Evolutionary conservation across 1,284 basidiomycete genomes (phyloP).

Genomic region (Sporisorium iseilematis-ciliati): DNA sequence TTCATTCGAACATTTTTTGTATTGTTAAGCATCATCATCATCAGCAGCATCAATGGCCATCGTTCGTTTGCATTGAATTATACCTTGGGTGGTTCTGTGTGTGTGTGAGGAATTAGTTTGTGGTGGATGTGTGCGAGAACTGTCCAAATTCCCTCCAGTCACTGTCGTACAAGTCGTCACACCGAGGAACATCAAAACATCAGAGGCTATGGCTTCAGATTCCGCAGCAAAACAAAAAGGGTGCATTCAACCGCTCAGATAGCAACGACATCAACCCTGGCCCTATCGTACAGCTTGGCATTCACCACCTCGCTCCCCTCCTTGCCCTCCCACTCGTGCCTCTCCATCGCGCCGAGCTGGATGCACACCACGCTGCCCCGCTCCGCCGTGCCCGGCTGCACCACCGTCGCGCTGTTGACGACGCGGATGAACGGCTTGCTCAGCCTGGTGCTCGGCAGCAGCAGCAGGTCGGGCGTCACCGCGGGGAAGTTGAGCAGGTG

Average conservation of each 20-base stretch:
- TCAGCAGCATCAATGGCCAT: background rate
- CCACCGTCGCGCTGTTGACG: conserved; percentile 76
- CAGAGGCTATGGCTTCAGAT: too few relatives aligned
- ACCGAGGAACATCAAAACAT: too few relatives aligned
- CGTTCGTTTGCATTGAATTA: too few relatives aligned
- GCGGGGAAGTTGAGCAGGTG: conserved; percentile 52
- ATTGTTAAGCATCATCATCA: background rate
- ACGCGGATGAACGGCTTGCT: conserved; percentile 70
- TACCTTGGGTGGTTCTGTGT: too few relatives aligned
- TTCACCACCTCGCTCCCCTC: conserved; percentile 9
- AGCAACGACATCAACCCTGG: conserved; percentile 50
- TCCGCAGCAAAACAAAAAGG: too few relatives aligned
- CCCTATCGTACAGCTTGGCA: conserved; percentile 36
- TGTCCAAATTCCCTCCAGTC: too few relatives aligned
- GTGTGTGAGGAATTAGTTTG: too few relatives aligned
- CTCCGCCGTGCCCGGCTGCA: conserved; percentile 75
- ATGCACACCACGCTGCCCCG: conserved; percentile 16
- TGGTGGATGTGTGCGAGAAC: background rate
- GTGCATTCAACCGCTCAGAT: too few relatives aligned
- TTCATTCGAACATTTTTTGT: background rate
- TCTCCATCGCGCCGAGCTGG: conserved; percentile 28
- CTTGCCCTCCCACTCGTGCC: background rate
- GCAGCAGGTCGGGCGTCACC: conserved; percentile 81
- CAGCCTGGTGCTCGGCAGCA: conserved; percentile 78
- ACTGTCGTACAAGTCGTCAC: too few relatives aligned